A percentile compares a stretch with the other conserved stretches of the same genome.
Conservation (phyloP, 2,329 filamentous ascomycete species). For the Anisogramma anomala region DNA sequence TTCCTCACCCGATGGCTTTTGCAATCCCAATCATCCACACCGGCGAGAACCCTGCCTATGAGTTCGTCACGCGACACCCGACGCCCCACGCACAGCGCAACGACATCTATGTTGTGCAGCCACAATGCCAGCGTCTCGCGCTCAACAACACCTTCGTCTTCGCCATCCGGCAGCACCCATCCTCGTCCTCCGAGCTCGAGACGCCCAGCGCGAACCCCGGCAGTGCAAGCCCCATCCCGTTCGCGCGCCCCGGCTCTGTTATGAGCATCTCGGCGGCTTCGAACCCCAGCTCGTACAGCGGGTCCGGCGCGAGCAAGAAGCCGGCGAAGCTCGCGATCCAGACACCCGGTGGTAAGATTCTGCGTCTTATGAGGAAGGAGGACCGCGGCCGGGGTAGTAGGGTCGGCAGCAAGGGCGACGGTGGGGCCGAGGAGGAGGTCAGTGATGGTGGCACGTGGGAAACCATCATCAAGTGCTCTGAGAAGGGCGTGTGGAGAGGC, state of each 20-base stretch:
- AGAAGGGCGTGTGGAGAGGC: slow-evolving; percentile 69
- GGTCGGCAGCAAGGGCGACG: slow-evolving; percentile 22
- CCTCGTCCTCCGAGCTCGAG: slow-evolving; percentile 37
- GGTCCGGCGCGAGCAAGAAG: slow-evolving; percentile 51
- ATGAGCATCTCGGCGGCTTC: slow-evolving; percentile 54
- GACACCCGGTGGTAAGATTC: slow-evolving; percentile 85
- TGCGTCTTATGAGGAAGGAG: slow-evolving; percentile 73
- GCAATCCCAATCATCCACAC: slow-evolving; percentile 82
- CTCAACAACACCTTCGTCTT: slow-evolving; percentile 98
- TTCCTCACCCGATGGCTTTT: slow-evolving; percentile 82
- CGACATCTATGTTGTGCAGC: slow-evolving; percentile 92
- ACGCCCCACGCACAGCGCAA: slow-evolving; percentile 96
- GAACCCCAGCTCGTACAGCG: slow-evolving; percentile 42
- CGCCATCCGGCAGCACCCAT: slow-evolving; percentile 81
- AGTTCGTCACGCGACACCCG: slow-evolving; percentile 85
- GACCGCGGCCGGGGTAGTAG: slow-evolving; percentile 45
- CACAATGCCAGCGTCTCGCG: slow-evolving; percentile 78
- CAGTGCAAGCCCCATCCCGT: slow-evolving; percentile 47
- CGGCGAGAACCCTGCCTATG: slow-evolving; percentile 86
- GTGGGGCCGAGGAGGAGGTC: slow-evolving; percentile 31
- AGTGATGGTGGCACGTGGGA: slow-evolving; percentile 72
- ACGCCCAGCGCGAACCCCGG: slow-evolving; percentile 38
- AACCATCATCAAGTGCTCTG: slow-evolving; percentile 82
- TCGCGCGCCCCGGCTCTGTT: slow-evolving; percentile 47
- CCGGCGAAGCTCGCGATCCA: slow-evolving; percentile 94